Evolutionary conservation across 2,329 filamentous ascomycete species (phyloP).

Genomic region (Pestalotiopsis sp.): DNA sequence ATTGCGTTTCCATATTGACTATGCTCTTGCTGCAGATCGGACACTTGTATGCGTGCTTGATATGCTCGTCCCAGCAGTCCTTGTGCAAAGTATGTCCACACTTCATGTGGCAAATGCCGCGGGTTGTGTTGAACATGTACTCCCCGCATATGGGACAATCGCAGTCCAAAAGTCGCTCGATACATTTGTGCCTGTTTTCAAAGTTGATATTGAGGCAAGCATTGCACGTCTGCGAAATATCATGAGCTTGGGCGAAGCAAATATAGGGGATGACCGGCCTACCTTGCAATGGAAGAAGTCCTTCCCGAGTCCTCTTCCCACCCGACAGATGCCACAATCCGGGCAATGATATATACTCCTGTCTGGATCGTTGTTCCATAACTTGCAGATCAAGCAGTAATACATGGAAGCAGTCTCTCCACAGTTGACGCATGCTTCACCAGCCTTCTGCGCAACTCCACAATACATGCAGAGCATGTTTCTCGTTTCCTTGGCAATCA

Average conservation of each 20-base stretch:
- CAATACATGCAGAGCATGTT: constrained; percentile 99
- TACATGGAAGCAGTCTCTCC: constrained; percentile 80
- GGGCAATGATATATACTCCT: constrained; percentile 96
- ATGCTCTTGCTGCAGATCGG: constrained; percentile 95
- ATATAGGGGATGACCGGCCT: constrained; percentile 24
- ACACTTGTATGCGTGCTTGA: constrained; percentile 90
- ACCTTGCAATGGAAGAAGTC: constrained; percentile 99
- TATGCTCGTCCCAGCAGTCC: constrained; percentile 84
- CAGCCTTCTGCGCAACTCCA: constrained; percentile 78
- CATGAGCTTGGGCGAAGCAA: constrained; percentile 9
- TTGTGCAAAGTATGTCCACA: constrained; percentile 97
- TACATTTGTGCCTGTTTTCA: constrained; percentile 84
- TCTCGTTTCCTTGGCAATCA: constrained; percentile 81
- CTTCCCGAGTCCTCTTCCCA: constrained; percentile 88
- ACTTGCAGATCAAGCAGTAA: constrained; percentile 91
- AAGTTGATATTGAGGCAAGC: constrained; percentile 92
- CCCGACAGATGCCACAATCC: constrained; percentile 93
- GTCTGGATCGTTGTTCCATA: constrained; percentile 91
- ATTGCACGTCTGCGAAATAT: constrained; percentile 69
- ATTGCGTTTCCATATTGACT: constrained; percentile 96
- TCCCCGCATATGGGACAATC: constrained; percentile 97
- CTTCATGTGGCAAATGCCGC: constrained; percentile 87
- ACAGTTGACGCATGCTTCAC: constrained; percentile 77
- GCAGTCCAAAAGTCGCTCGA: constrained; percentile 91
- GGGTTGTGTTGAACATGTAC: constrained; percentile 91